phyloP scores from a whole-genome alignment of 345 rosid genomes.

The Salix arbutifolia region DNA sequence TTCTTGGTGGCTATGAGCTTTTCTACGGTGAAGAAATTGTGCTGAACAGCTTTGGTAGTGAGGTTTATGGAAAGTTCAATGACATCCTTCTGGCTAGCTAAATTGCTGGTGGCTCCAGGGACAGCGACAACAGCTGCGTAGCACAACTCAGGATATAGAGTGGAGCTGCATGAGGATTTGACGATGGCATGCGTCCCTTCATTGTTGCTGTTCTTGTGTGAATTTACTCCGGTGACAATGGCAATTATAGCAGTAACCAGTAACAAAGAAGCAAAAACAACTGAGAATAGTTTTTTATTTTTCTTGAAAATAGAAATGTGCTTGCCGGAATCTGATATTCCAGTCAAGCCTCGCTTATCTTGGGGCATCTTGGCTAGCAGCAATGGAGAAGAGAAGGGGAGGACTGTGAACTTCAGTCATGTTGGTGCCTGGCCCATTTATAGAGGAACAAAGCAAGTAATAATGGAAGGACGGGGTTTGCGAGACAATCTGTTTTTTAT shows the following conservation, averaged over 20 bases:
- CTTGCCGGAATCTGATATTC: conserved; percentile 18
- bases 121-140: conserved; percentile 49
- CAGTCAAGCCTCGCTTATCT: conserved; percentile 21
- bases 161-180: conserved; percentile 56
- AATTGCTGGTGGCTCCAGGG: conserved; percentile 25
- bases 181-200: conserved; percentile 46
- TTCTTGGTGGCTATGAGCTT: conserved; percentile 16
- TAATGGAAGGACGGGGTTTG: neutral
- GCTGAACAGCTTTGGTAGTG: conserved; percentile 20
- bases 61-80: conserved; percentile 32
- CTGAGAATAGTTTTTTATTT: conserved; percentile 31
- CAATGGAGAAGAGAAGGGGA: neutral
- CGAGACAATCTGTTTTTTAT: neutral
- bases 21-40: conserved; percentile 26
- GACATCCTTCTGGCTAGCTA: conserved; percentile 33
- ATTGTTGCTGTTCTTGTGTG: conserved; percentile 5
- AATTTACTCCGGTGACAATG: conserved; percentile 39
- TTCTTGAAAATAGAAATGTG: conserved; percentile 18
- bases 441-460: neutral
- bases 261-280: conserved; percentile 33
- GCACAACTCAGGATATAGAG: conserved; percentile 68
- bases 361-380: conserved; percentile 8
- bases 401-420: neutral
- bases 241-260: conserved; percentile 39
- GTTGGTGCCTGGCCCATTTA: neutral